phyloP scores from a whole-genome alignment of 2,329 filamentous ascomycete genomes.

The Monilinia fructigena region DNA sequence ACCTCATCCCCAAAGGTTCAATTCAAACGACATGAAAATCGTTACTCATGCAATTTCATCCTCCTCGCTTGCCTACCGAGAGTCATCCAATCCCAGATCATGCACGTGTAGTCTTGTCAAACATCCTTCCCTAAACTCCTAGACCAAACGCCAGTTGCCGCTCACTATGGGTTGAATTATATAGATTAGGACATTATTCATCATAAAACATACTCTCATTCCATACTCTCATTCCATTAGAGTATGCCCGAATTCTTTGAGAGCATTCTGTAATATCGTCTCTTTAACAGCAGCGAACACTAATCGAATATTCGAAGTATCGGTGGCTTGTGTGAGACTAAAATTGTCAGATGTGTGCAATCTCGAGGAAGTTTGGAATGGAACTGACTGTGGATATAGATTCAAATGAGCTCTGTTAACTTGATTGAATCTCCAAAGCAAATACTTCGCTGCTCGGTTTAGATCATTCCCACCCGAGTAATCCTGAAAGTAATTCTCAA shows the following conservation, averaged over 20 bases:
- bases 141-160: slow-evolving; percentile 35
- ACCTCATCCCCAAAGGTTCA: neutral
- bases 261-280: slow-evolving; percentile 95
- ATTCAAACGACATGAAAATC: slow-evolving; percentile 18
- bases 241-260: slow-evolving; percentile 99
- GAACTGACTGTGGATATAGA: slow-evolving; percentile 89
- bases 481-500: slow-evolving; percentile 95
- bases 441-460: slow-evolving; percentile 95
- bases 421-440: slow-evolving; percentile 98
- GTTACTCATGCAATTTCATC: slow-evolving; percentile 21
- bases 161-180: slow-evolving; percentile 29
- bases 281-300: slow-evolving; percentile 99
- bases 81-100: slow-evolving; percentile 26
- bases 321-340: slow-evolving; percentile 96
- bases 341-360: slow-evolving; percentile 27
- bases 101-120: slow-evolving; percentile 31
- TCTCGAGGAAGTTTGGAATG: neutral
- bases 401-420: slow-evolving; percentile 96
- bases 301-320: slow-evolving; percentile 95
- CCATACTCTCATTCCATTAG: slow-evolving; percentile 44
- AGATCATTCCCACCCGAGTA: slow-evolving; percentile 98
- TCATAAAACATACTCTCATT: slow-evolving; percentile 22
- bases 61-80: slow-evolving; percentile 20
- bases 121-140: slow-evolving; percentile 35
- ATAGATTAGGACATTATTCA: slow-evolving; percentile 32